These are phyloP conservation scores for Hippophae gyantsensis DNA, from an alignment of 306 rosid species.

Conservation along the genomic window DNA sequence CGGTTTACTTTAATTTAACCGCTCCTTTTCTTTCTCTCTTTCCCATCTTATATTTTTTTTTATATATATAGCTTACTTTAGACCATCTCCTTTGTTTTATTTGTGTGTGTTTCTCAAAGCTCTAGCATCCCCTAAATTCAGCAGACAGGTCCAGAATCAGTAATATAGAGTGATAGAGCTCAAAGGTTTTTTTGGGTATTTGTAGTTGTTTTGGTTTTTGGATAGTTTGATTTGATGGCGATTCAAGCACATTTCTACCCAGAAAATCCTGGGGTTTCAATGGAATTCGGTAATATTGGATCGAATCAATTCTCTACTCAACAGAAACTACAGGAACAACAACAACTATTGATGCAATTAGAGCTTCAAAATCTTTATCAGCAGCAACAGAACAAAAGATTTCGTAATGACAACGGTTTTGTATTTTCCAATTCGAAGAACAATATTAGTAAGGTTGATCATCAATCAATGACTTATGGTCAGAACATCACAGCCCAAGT, in stretches of 20 bases:
- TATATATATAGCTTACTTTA: slow-evolving; percentile 11
- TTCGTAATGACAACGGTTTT: slow-evolving; percentile 6
- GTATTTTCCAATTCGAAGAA: slow-evolving; percentile 1
- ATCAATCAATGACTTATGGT: slow-evolving; percentile 11
- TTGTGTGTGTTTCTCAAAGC: not conserved
- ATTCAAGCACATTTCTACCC: slow-evolving; percentile 47
- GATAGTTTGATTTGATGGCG: slow-evolving; percentile 31
- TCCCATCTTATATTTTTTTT: not conserved
- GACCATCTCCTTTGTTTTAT: slow-evolving; percentile 15
- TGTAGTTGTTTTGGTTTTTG: not conserved
- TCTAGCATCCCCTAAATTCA: not conserved
- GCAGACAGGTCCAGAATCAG: not conserved
- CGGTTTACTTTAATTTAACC: slow-evolving; percentile 22
- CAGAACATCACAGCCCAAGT: slow-evolving; percentile 24
- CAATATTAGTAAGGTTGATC: not conserved
- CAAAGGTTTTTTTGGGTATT: not conserved
- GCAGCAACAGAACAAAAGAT: slow-evolving; percentile 18
- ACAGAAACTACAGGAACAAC: slow-evolving; percentile 26
- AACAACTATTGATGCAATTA: slow-evolving; percentile 10
- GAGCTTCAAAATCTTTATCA: slow-evolving; percentile 12
- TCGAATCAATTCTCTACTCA: slow-evolving; percentile 22
- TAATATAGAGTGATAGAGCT: not conserved
- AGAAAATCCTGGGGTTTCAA: slow-evolving; percentile 31
- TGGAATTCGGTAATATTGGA: slow-evolving; percentile 20
- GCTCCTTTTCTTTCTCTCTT: slow-evolving; percentile 9